phyloP scores from a whole-genome alignment of 169 alveolate species.

The Eimeria falciformis region DNA sequence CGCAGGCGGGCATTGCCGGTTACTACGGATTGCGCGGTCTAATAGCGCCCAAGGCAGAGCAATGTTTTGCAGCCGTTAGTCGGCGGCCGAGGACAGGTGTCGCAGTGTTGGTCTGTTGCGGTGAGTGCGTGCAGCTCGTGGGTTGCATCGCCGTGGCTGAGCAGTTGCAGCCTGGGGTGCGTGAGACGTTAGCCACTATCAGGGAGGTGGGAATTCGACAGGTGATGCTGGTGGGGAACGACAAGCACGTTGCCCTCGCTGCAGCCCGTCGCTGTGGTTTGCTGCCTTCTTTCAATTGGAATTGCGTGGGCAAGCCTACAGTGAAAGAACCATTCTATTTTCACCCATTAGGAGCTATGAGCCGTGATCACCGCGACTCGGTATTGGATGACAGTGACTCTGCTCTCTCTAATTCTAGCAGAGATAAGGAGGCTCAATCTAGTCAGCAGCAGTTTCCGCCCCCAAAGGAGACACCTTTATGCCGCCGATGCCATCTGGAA shows the following conservation, averaged over 20 bases:
- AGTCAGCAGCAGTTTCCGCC: neutral
- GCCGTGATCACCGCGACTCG: neutral
- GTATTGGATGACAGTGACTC: neutral
- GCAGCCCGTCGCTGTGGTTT: conserved; percentile 55
- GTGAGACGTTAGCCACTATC: conserved; percentile 11
- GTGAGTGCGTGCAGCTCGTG: conserved; percentile 52
- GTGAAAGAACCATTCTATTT: neutral
- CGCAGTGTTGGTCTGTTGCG: neutral
- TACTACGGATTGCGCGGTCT: too few species aligned
- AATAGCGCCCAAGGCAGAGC: too few species aligned
- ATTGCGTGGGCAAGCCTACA: conserved; percentile 6
- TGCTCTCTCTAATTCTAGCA: neutral
- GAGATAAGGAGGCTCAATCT: neutral
- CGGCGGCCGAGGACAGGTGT: neutral
- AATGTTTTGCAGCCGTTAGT: too few species aligned
- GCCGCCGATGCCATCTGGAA: conserved; percentile 46
- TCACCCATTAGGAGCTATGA: neutral
- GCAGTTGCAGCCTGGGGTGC: conserved; percentile 40
- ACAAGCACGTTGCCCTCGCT: conserved; percentile 51
- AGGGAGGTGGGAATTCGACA: conserved; percentile 63
- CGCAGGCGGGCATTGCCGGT: neutral
- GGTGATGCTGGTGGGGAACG: conserved; percentile 41
- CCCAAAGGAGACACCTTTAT: neutral
- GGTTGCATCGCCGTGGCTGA: conserved; percentile 66
- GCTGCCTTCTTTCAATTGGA: conserved; percentile 40